These are phyloP conservation scores for Colletotrichum shisoi DNA, from an alignment of 2,329 filamentous ascomycete species.

Conservation along the genomic window DNA sequence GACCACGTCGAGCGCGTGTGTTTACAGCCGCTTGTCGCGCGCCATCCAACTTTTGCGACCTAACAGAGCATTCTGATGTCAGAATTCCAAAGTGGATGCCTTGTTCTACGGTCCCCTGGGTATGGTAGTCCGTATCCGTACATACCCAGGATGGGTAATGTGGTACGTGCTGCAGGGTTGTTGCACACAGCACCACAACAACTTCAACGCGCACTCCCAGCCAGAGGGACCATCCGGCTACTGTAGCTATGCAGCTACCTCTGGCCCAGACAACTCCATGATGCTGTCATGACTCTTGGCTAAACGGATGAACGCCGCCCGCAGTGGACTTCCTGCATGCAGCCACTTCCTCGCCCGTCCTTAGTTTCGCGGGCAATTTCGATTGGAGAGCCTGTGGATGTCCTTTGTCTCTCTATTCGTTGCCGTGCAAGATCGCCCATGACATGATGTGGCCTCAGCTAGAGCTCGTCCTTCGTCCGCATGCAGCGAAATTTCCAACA, in stretches of 20 bases:
- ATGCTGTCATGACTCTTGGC: background rate
- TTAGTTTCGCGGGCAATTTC: constrained; percentile 19
- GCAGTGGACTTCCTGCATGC: constrained; percentile 28
- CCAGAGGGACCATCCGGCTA: background rate
- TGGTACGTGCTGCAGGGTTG: constrained; percentile 6
- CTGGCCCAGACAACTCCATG: constrained; percentile 8
- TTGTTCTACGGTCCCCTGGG: constrained; percentile 28
- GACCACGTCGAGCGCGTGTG: constrained; percentile 5
- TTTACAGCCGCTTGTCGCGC: constrained; percentile 20
- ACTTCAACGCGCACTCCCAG: background rate
- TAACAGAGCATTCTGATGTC: constrained; percentile 29
- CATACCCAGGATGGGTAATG: background rate
- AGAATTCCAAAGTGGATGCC: constrained; percentile 17
- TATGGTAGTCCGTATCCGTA: background rate
- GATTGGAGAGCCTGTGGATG: constrained; percentile 30
- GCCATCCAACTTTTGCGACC: background rate
- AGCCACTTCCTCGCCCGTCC: constrained; percentile 3
- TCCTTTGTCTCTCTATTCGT: constrained; percentile 33
- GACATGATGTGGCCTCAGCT: constrained; percentile 31
- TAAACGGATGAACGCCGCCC: constrained; percentile 3
- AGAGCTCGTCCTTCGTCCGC: constrained; percentile 23
- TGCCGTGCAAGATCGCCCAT: constrained; percentile 32
- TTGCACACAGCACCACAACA: background rate
- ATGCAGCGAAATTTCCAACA: constrained; percentile 27
- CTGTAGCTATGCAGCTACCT: too few species aligned